Conservation (phyloP, 2,329 filamentous ascomycete species). For the Orbilia ellipsospora region DNA sequence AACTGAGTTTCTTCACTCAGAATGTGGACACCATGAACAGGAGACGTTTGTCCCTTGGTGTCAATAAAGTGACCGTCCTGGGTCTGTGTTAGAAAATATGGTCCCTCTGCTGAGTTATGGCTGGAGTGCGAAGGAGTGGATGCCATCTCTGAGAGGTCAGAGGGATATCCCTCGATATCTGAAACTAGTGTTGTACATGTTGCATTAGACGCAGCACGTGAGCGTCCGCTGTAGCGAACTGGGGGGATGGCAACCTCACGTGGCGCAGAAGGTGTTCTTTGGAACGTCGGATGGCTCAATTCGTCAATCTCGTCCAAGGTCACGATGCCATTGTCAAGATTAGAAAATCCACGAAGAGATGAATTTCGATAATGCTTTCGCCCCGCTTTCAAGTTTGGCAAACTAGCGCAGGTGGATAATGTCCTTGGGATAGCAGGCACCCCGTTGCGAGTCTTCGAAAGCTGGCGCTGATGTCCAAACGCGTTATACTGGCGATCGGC, state of each 20-base stretch:
- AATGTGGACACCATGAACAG: conserved; percentile 32
- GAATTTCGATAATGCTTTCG: conserved; percentile 51
- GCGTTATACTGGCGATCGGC: conserved; percentile 48
- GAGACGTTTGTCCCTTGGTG: conserved; percentile 27
- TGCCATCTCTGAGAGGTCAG: conserved; percentile 49
- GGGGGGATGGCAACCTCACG: conserved; percentile 53
- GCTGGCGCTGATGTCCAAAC: conserved; percentile 43
- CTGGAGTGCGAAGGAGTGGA: conserved; percentile 52
- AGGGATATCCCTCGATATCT: conserved; percentile 49
- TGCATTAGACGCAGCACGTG: conserved; percentile 55
- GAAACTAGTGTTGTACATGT: conserved; percentile 54
- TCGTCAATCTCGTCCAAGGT: conserved; percentile 48
- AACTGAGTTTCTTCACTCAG: conserved; percentile 49
- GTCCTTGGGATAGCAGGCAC: conserved; percentile 19
- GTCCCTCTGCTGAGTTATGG: conserved; percentile 50
- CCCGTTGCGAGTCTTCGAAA: conserved; percentile 47
- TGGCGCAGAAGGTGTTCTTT: conserved; percentile 34
- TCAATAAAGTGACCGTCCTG: conserved; percentile 48
- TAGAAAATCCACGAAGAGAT: conserved; percentile 39
- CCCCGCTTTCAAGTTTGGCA: conserved; percentile 48
- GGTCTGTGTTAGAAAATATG: conserved; percentile 39
- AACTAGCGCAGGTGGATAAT: conserved; percentile 46
- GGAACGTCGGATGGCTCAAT: conserved; percentile 23
- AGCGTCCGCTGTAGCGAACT: conserved; percentile 50
- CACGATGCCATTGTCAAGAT: conserved; percentile 49